These are phyloP conservation scores for Dictyophora rubrovolvata DNA, from an alignment of 768 basidiomycete species.

Conservation along the genomic window DNA sequence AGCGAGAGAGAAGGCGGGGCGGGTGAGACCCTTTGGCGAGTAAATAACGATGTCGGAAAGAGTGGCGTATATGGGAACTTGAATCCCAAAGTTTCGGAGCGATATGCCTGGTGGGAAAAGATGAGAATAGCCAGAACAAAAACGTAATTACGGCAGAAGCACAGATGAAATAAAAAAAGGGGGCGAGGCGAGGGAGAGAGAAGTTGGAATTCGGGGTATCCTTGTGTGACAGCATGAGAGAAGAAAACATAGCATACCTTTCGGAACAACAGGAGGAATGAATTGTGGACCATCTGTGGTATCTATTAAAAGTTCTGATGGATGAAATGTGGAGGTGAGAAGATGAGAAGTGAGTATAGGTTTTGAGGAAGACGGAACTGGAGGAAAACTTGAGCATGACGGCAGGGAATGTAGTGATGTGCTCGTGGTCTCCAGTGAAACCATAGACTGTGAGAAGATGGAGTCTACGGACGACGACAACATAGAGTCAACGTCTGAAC, in stretches of 20 bases:
- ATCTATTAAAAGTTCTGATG: conserved; percentile 26
- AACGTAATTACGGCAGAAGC: neutral
- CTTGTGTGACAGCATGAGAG: conserved; percentile 34
- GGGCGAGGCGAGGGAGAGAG: conserved; percentile 47
- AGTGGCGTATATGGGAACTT: conserved; percentile 76
- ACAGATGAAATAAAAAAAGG: conserved; percentile 2
- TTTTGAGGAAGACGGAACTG: conserved; percentile 9
- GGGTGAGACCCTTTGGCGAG: conserved; percentile 54
- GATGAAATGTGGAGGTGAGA: conserved; percentile 22
- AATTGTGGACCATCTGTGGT: conserved; percentile 44
- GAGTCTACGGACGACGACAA: conserved; percentile 12
- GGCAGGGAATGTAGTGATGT: conserved; percentile 11
- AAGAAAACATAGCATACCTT: conserved; percentile 36
- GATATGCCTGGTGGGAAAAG: conserved; percentile 34
- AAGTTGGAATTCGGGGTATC: conserved; percentile 33
- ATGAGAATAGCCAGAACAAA: conserved; percentile 10
- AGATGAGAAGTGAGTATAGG: conserved; percentile 12
- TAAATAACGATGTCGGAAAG: conserved; percentile 88
- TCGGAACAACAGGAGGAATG: conserved; percentile 59
- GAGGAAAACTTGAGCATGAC: conserved; percentile 12
- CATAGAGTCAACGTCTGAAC: conserved; percentile 3
- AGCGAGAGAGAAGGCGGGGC: conserved; percentile 49
- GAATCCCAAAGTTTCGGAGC: conserved; percentile 81
- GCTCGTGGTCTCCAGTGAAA: conserved; percentile 10
- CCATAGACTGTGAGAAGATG: conserved; percentile 14